These are phyloP conservation scores for Coniochaeta sp. DNA, from an alignment of 2,329 filamentous ascomycete genomes.

Conservation along the genomic window DNA sequence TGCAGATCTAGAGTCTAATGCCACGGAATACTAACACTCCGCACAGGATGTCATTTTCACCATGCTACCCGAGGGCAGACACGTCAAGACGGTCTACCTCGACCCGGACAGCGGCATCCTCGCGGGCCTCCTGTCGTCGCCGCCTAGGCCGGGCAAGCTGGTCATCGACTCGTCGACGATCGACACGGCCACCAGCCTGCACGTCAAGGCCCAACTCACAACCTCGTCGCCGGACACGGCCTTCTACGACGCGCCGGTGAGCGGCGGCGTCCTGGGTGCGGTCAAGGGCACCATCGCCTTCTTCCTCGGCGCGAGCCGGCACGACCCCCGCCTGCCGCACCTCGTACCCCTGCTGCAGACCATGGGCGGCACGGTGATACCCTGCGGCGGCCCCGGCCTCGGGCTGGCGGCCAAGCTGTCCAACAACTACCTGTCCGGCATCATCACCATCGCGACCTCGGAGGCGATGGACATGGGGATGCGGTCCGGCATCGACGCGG, in stretches of 20 bases:
- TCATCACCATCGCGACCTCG: slow-evolving; percentile 50
- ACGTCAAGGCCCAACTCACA: slow-evolving; percentile 8
- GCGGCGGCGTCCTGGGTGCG: slow-evolving; percentile 24
- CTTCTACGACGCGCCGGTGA: slow-evolving; percentile 29
- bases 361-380: slow-evolving; percentile 47
- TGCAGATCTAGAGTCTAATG: too few species aligned
- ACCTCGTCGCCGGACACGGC: slow-evolving; percentile 23
- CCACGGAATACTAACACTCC: too few species aligned
- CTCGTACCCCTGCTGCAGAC: slow-evolving; percentile 35
- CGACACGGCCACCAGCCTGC: slow-evolving; percentile 47
- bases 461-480: slow-evolving; percentile 57
- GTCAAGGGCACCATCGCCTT: slow-evolving; percentile 25
- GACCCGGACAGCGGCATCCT: slow-evolving; percentile 36
- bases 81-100: slow-evolving; percentile 59
- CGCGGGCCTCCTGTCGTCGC: slow-evolving; percentile 17
- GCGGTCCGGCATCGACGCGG: slow-evolving; percentile 45
- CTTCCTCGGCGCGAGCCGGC: slow-evolving; percentile 22
- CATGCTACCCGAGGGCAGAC: slow-evolving; percentile 61
- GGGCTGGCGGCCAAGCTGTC: slow-evolving; percentile 52
- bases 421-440: slow-evolving; percentile 53
- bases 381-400: slow-evolving; percentile 47
- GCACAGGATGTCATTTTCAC: slow-evolving; percentile 49
- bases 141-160: slow-evolving; percentile 23
- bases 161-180: slow-evolving; percentile 71
- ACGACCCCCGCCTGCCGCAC: slow-evolving; percentile 29